A percentile compares a stretch with the other conserved stretches of the same genome.
phyloP scores from a whole-genome alignment of 2,329 filamentous ascomycete genomes.

The Shiraia sp. region DNA sequence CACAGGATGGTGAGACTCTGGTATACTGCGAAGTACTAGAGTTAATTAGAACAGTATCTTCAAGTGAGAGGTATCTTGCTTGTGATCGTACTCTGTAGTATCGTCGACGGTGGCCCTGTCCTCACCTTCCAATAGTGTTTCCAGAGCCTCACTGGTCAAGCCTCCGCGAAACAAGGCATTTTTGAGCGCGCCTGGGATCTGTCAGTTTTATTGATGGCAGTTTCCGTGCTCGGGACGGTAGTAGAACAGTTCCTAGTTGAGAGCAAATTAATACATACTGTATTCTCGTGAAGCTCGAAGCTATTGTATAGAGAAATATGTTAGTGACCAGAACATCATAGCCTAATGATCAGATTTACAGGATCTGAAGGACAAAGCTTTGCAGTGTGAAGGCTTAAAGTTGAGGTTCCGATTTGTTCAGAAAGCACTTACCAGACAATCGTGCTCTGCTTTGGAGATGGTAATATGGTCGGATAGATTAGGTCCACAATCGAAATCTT shows the following conservation, averaged over 20 bases:
- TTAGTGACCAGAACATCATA: conserved; percentile 1
- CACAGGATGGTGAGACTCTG: conserved; percentile 16
- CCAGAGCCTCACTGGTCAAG: conserved; percentile 54
- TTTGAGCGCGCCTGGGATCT: conserved; percentile 30
- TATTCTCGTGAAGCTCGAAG: conserved; percentile 56
- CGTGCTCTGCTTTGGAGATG: conserved; percentile 65
- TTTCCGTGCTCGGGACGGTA: background rate
- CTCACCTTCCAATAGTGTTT: conserved; percentile 49
- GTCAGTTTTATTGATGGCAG: conserved; percentile 41
- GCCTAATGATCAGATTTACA: background rate
- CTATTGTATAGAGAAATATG: conserved; percentile 23
- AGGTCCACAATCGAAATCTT: conserved; percentile 44
- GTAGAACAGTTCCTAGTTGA: background rate
- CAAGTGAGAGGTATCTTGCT: conserved; percentile 15
- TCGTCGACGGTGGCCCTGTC: conserved; percentile 18
- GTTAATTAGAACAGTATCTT: conserved; percentile 12
- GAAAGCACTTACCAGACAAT: conserved; percentile 56
- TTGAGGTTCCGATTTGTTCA: background rate
- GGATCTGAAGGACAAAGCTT: no score
- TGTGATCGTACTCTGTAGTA: conserved; percentile 13
- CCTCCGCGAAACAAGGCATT: conserved; percentile 56
- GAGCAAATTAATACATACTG: conserved; percentile 47
- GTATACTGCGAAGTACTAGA: conserved; percentile 6
- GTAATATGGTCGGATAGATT: conserved; percentile 51
- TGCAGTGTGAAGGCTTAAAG: background rate